Evolutionary conservation across 1,284 basidiomycete genomes (phyloP).

Genomic region (Fomitiporia mediterranea): DNA sequence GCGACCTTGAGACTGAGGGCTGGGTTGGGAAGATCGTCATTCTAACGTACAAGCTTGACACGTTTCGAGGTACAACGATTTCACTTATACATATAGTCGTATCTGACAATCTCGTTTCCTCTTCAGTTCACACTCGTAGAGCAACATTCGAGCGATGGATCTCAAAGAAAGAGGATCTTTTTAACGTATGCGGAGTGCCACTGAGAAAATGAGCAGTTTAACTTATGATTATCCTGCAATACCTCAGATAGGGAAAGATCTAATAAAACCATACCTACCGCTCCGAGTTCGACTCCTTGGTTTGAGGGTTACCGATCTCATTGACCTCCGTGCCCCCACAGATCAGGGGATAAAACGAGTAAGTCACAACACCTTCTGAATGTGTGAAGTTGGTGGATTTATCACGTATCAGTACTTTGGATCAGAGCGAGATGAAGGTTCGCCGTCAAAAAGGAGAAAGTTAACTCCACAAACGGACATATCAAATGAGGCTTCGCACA

Average conservation of each 20-base stretch:
- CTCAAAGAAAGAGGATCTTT: constrained; percentile 73
- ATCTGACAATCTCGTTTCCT: neutral
- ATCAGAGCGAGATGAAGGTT: neutral
- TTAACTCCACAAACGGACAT: neutral
- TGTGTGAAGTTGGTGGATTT: neutral
- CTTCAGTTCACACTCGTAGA: constrained; percentile 73
- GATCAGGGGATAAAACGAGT: constrained; percentile 63
- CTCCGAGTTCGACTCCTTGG: constrained; percentile 77
- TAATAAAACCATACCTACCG: constrained; percentile 77
- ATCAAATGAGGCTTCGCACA: constrained; percentile 3
- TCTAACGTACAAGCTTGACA: constrained; percentile 77
- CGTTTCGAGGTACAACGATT: constrained; percentile 56
- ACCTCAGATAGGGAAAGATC: constrained; percentile 69
- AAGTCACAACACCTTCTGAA: constrained; percentile 22
- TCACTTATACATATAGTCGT: constrained; percentile 11
- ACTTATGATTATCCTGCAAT: too few species aligned
- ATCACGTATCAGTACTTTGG: constrained; percentile 11
- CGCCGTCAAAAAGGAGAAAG: constrained; percentile 18
- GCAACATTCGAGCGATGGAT: constrained; percentile 75
- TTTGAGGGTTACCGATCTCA: constrained; percentile 78
- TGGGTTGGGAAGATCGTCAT: constrained; percentile 77
- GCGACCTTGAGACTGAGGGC: constrained; percentile 65
- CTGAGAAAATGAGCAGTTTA: too few species aligned
- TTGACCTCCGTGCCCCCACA: constrained; percentile 56
- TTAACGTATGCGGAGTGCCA: constrained; percentile 46